These are phyloP conservation scores for Cladobotryum protrusum DNA, from an alignment of 2,329 filamentous ascomycete species.

Conservation along the genomic window DNA sequence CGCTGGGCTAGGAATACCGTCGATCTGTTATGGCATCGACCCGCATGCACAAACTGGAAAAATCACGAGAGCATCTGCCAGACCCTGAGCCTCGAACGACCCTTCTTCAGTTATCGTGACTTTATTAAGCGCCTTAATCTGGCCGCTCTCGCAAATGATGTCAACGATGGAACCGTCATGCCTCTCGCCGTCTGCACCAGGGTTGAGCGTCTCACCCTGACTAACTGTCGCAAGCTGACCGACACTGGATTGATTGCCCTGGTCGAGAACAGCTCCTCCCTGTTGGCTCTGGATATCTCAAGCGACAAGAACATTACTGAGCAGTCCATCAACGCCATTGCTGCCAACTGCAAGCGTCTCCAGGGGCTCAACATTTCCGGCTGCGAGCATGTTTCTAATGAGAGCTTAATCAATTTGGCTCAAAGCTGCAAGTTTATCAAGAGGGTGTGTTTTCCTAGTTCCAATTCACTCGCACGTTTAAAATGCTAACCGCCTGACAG, in stretches of 20 bases:
- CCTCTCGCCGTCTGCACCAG: conserved; percentile 81
- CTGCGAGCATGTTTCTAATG: conserved; percentile 78
- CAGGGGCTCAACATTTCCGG: conserved; percentile 91
- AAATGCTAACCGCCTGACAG: conserved; percentile 32
- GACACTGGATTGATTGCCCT: conserved; percentile 77
- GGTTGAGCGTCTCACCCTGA: conserved; percentile 87
- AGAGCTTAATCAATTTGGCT: conserved; percentile 75
- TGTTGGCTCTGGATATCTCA: conserved; percentile 87
- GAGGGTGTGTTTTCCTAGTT: conserved; percentile 45
- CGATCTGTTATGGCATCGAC: conserved; percentile 89
- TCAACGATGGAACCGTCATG: conserved; percentile 85
- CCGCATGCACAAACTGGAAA: conserved; percentile 79
- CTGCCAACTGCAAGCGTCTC: conserved; percentile 73
- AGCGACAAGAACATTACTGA: conserved; percentile 80
- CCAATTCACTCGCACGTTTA: too few relatives aligned
- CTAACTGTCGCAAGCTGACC: conserved; percentile 78
- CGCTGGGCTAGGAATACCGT: conserved; percentile 90
- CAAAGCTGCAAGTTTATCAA: conserved; percentile 81
- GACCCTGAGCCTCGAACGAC: conserved; percentile 64
- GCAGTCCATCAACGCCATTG: conserved; percentile 68
- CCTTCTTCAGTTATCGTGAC: conserved; percentile 82
- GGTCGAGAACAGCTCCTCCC: conserved; percentile 68
- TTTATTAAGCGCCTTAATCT: conserved; percentile 91
- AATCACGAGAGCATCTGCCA: conserved; percentile 76
- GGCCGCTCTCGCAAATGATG: conserved; percentile 63